These are phyloP conservation scores for Lepiota venenata DNA, from an alignment of 768 basidiomycete genomes.

Conservation along the genomic window DNA sequence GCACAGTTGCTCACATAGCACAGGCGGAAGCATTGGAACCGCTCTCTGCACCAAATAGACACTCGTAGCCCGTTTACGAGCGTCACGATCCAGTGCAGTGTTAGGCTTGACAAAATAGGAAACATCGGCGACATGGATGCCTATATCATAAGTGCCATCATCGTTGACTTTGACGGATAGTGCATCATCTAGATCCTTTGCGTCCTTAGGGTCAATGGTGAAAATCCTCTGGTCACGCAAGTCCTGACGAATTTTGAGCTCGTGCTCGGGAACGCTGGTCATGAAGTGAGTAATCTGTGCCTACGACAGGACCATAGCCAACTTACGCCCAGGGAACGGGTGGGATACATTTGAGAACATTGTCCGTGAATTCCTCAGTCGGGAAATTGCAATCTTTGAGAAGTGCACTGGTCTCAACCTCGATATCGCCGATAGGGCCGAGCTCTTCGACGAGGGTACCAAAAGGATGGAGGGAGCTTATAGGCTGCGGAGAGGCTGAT, in stretches of 20 bases:
- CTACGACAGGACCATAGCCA: not conserved
- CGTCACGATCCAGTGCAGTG: slow-evolving; percentile 97
- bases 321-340: slow-evolving; percentile 92
- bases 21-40: slow-evolving; percentile 95
- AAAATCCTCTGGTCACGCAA: slow-evolving; percentile 83
- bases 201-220: slow-evolving; percentile 87
- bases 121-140: slow-evolving; percentile 96
- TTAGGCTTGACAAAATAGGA: slow-evolving; percentile 94
- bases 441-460: slow-evolving; percentile 97
- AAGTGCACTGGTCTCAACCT: slow-evolving; percentile 96
- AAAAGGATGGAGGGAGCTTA: slow-evolving; percentile 97
- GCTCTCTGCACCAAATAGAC: slow-evolving; percentile 96
- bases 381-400: slow-evolving; percentile 99
- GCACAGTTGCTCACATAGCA: slow-evolving; percentile 91
- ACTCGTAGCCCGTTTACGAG: slow-evolving; percentile 93
- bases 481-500: slow-evolving; percentile 47
- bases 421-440: slow-evolving; percentile 96
- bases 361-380: slow-evolving; percentile 94
- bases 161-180: slow-evolving; percentile 86
- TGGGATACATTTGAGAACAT: slow-evolving; percentile 92
- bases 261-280: slow-evolving; percentile 80
- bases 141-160: slow-evolving; percentile 90
- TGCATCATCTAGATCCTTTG: slow-evolving; percentile 95
- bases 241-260: slow-evolving; percentile 86
- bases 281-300: slow-evolving; percentile 12